phyloP scores from a whole-genome alignment of 2,329 filamentous ascomycete species.

The Exophiala viscosa region DNA sequence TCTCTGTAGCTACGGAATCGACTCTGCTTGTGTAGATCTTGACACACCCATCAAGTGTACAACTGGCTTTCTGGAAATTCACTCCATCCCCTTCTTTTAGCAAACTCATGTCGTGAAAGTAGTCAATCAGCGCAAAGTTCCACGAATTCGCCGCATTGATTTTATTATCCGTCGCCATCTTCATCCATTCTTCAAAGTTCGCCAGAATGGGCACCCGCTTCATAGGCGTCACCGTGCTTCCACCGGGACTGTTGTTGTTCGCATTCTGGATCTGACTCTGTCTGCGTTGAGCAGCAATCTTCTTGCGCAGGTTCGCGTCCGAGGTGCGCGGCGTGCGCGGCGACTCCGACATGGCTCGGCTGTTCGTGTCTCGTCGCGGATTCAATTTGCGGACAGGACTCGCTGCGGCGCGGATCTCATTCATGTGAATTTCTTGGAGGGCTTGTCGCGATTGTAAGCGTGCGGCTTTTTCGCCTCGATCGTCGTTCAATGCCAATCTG shows the following conservation, averaged over 20 bases:
- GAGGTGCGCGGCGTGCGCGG: constrained; percentile 52
- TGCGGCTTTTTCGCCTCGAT: constrained; percentile 84
- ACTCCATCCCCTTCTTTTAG: constrained; percentile 94
- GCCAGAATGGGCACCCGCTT: constrained; percentile 68
- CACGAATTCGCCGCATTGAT: constrained; percentile 98
- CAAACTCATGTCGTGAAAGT: constrained; percentile 98
- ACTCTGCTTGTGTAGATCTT: constrained; percentile 99
- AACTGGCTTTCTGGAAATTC: constrained; percentile 98
- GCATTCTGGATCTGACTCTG: constrained; percentile 4
- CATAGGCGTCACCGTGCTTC: constrained; percentile 24
- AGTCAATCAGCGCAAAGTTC: constrained; percentile 99
- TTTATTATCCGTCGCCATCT: constrained; percentile 99
- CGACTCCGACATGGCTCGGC: constrained; percentile 54
- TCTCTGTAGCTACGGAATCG: constrained; percentile 96
- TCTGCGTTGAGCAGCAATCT: constrained; percentile 7
- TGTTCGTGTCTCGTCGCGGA: constrained; percentile 44
- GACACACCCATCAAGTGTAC: constrained; percentile 93
- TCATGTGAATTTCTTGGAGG: constrained; percentile 84
- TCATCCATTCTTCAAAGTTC: constrained; percentile 99
- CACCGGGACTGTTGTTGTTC: constrained; percentile 5
- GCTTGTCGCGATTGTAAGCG: constrained; percentile 84
- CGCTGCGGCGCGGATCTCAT: constrained; percentile 79
- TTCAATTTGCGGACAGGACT: constrained; percentile 66
- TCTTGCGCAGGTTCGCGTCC: constrained; percentile 27
- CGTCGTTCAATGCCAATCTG: constrained; percentile 94